These are phyloP conservation scores for Cadophora luteo-olivacea DNA, from an alignment of 2,329 filamentous ascomycete genomes.

Conservation along the genomic window DNA sequence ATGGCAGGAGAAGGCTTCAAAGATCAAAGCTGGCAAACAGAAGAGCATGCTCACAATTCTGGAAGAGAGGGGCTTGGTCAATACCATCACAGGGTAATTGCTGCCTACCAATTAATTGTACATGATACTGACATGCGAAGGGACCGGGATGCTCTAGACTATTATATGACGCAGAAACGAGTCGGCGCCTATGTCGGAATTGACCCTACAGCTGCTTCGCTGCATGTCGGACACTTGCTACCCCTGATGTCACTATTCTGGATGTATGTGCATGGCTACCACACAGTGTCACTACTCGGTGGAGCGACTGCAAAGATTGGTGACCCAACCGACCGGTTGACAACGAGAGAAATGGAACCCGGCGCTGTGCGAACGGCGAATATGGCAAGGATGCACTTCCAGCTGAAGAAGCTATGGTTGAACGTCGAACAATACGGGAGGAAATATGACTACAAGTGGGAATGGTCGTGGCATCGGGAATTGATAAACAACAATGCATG, in stretches of 20 bases:
- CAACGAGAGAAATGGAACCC: slow-evolving; percentile 61
- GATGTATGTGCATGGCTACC: slow-evolving; percentile 79
- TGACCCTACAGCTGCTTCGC: slow-evolving; percentile 79
- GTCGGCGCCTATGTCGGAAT: slow-evolving; percentile 82
- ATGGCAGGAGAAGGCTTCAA: slow-evolving; percentile 56
- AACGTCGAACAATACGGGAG: slow-evolving; percentile 72
- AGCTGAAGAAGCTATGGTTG: slow-evolving; percentile 74
- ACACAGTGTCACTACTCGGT: slow-evolving; percentile 71
- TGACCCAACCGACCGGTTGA: slow-evolving; percentile 75
- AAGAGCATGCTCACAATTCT: slow-evolving; percentile 67
- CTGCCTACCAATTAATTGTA: background rate
- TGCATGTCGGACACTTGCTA: slow-evolving; percentile 82
- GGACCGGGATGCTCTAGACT: slow-evolving; percentile 59
- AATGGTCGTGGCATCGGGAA: slow-evolving; percentile 70
- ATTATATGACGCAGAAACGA: slow-evolving; percentile 67
- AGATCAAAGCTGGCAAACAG: slow-evolving; percentile 57
- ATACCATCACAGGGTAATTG: slow-evolving; percentile 75
- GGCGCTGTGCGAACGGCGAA: slow-evolving; percentile 65
- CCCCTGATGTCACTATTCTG: slow-evolving; percentile 86
- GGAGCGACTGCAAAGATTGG: slow-evolving; percentile 80
- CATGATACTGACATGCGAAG: slow-evolving; percentile 22
- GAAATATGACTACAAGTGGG: slow-evolving; percentile 69
- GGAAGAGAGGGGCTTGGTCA: slow-evolving; percentile 75
- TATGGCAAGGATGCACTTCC: slow-evolving; percentile 70
- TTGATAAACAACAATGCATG: slow-evolving; percentile 85